A percentile compares a stretch with the other conserved stretches of the same genome.
Conservation (phyloP, 129 eudicot genomes). For the Pittosporum tobira region DNA sequence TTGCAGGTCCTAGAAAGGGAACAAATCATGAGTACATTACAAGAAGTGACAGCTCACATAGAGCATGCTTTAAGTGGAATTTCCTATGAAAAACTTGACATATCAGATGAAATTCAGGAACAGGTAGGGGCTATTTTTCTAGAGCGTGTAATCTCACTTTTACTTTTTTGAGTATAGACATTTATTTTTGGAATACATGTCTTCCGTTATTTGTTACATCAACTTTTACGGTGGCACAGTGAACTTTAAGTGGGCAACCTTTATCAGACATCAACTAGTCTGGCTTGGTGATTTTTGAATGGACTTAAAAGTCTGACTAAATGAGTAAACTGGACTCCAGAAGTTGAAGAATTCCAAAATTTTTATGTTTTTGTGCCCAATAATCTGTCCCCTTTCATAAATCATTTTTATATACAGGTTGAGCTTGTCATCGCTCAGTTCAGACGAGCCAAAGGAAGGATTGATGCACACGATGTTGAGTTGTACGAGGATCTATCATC, state of each 20-base stretch:
- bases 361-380: not conserved
- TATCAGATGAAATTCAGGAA: constrained; percentile 91
- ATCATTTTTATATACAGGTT: constrained; percentile 36
- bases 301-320: not conserved
- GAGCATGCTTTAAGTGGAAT: constrained; percentile 65
- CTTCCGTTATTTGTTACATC: not conserved
- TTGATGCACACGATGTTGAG: constrained; percentile 58
- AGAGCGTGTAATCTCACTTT: not conserved
- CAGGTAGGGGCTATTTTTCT: constrained; percentile 36
- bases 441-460: constrained; percentile 82
- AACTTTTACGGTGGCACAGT: not conserved
- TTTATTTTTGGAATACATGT: not conserved
- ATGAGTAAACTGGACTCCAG: not conserved
- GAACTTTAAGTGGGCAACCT: not conserved
- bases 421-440: constrained; percentile 88
- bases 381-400: not conserved
- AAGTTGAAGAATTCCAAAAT: not conserved
- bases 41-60: constrained; percentile 56
- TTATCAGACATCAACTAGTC: not conserved
- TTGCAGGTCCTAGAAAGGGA: constrained; percentile 78
- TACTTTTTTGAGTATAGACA: not conserved
- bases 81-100: constrained; percentile 63
- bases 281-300: not conserved
- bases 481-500: constrained; percentile 57
- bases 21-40: constrained; percentile 47